Conservation (phyloP, 1,284 basidiomycete genomes). For the Trametes polyzona region DNA sequence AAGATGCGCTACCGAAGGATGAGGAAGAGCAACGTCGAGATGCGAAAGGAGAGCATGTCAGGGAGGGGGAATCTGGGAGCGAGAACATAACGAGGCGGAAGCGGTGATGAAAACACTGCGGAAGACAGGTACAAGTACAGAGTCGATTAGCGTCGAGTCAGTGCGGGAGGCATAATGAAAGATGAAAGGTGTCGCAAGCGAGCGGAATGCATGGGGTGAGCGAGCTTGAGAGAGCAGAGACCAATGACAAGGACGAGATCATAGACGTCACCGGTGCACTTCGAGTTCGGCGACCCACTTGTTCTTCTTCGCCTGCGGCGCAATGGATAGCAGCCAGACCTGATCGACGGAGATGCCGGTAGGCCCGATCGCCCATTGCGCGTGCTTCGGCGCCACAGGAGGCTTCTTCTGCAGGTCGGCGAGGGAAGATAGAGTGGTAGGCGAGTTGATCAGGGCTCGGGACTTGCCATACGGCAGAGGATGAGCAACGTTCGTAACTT, state of each 20-base stretch:
- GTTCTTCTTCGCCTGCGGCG: slow-evolving; percentile 14
- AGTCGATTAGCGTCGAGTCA: too few relatives aligned
- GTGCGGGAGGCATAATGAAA: too few relatives aligned
- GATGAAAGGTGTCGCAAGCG: background rate
- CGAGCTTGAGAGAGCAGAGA: background rate
- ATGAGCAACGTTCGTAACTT: slow-evolving; percentile 1
- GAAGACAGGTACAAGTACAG: background rate
- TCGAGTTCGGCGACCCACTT: slow-evolving; percentile 30
- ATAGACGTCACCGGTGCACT: slow-evolving; percentile 8
- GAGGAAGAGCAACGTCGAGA: background rate
- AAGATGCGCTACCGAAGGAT: background rate
- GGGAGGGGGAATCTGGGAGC: too few relatives aligned
- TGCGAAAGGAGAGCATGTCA: background rate
- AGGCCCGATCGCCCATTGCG: slow-evolving; percentile 17
- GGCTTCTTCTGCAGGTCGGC: slow-evolving; percentile 7
- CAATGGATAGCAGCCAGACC: slow-evolving; percentile 26
- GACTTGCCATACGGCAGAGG: background rate
- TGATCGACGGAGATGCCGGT: slow-evolving; percentile 16
- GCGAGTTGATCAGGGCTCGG: too few relatives aligned
- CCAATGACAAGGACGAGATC: background rate
- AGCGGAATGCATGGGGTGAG: background rate
- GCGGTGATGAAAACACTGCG: background rate
- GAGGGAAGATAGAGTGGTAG: background rate
- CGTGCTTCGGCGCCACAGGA: background rate
- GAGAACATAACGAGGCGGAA: background rate